phyloP scores from a whole-genome alignment of 2,329 filamentous ascomycete species.

The Aspergillus carbonarius region DNA sequence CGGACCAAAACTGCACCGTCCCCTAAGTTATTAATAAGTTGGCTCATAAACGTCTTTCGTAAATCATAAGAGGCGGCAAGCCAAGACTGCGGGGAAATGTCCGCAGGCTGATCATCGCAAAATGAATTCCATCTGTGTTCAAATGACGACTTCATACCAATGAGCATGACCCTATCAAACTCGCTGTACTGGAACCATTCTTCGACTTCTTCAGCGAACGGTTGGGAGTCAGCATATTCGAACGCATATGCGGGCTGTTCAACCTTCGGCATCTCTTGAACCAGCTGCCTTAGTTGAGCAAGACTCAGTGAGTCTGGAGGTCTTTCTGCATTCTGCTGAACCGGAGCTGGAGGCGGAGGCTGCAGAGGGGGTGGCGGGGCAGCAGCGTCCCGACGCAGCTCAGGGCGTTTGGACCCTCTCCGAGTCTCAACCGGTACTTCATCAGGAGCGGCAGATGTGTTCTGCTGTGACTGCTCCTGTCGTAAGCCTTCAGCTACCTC shows the following conservation, averaged over 20 bases:
- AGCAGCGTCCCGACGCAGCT: slow-evolving; percentile 36
- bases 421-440: slow-evolving; percentile 15
- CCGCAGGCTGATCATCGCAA: slow-evolving; percentile 33
- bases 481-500: slow-evolving; percentile 40
- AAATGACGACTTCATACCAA: slow-evolving; percentile 73
- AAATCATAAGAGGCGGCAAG: slow-evolving; percentile 59
- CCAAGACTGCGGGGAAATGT: slow-evolving; percentile 57
- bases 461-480: slow-evolving; percentile 29
- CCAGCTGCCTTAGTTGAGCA: slow-evolving; percentile 69
- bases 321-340: slow-evolving; percentile 37
- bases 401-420: slow-evolving; percentile 31
- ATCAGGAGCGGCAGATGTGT: slow-evolving; percentile 10
- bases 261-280: slow-evolving; percentile 68
- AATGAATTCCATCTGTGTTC: slow-evolving; percentile 70
- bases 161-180: slow-evolving; percentile 77
- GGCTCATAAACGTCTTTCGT: slow-evolving; percentile 42
- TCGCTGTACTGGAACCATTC: slow-evolving; percentile 97
- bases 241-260: slow-evolving; percentile 83
- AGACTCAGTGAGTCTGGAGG: slow-evolving; percentile 71
- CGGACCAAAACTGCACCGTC: slow-evolving; percentile 41
- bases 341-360: slow-evolving; percentile 48
- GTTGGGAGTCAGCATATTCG: slow-evolving; percentile 69
- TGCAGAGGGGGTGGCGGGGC: slow-evolving; percentile 46
- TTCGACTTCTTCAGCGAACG: slow-evolving; percentile 84
- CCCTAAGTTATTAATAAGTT: slow-evolving; percentile 38